These are phyloP conservation scores for Cercospora zeae-maydis DNA, from an alignment of 2,329 filamentous ascomycete species.

Conservation along the genomic window DNA sequence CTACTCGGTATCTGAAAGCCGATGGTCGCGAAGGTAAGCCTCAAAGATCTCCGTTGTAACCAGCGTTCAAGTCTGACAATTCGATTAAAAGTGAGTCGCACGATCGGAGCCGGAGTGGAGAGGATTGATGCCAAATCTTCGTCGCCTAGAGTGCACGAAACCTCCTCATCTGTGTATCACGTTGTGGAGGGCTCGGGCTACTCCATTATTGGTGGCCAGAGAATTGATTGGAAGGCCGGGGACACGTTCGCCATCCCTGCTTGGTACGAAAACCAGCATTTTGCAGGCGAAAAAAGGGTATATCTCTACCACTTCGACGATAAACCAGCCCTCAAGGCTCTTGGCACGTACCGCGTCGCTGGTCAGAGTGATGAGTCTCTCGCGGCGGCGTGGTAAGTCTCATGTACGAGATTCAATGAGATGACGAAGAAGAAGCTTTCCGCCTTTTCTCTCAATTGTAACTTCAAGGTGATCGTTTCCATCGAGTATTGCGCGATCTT, in stretches of 20 bases:
- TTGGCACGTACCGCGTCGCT: background rate
- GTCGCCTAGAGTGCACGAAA: constrained; percentile 42
- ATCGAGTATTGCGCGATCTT: too few relatives aligned
- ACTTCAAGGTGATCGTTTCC: too few relatives aligned
- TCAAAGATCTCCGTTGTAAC: too few relatives aligned
- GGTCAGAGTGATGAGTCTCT: background rate
- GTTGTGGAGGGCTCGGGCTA: constrained; percentile 49
- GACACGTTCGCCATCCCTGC: constrained; percentile 56
- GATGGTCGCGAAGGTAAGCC: background rate
- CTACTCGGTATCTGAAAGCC: background rate
- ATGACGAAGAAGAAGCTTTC: too few relatives aligned
- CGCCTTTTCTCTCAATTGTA: too few relatives aligned
- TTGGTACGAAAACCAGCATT: constrained; percentile 45
- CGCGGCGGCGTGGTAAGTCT: background rate
- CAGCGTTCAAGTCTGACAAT: background rate
- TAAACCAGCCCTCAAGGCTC: background rate
- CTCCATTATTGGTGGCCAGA: constrained; percentile 40
- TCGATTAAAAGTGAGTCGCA: background rate
- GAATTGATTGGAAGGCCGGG: constrained; percentile 46
- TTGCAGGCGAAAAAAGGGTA: background rate
- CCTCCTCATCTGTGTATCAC: constrained; percentile 53
- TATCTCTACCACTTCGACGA: background rate
- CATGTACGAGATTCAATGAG: too few relatives aligned
- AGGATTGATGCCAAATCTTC: background rate
- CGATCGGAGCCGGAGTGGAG: background rate